A percentile compares a stretch with the other conserved stretches of the same genome.
These are phyloP conservation scores for Mortierella hygrophila DNA, from an alignment of 192 early-diverging fungal genomes.

Conservation along the genomic window DNA sequence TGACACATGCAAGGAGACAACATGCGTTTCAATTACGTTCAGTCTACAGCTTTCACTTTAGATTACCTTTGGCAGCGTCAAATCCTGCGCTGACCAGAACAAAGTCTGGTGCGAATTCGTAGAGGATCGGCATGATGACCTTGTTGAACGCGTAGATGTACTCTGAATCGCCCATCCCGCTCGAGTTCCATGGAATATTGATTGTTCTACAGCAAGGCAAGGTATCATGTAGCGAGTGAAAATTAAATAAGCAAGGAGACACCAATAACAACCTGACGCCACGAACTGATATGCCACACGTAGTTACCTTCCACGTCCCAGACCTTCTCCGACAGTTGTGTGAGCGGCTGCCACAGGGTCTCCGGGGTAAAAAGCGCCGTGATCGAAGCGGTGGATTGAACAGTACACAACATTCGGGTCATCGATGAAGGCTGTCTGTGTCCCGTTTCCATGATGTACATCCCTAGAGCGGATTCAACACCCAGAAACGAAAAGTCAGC, in stretches of 20 bases:
- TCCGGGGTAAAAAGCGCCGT: conserved; percentile 83
- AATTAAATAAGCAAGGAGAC: not conserved
- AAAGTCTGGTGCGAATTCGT: conserved; percentile 87
- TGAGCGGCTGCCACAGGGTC: conserved; percentile 66
- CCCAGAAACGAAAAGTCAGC: not conserved
- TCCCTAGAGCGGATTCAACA: conserved; percentile 65
- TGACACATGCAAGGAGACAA: not conserved
- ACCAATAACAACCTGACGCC: not conserved
- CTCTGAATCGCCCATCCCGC: conserved; percentile 85
- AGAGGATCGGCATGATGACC: conserved; percentile 85
- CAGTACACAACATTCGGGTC: conserved; percentile 86
- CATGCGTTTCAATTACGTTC: not conserved
- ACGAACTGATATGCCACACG: not conserved
- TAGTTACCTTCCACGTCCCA: conserved; percentile 71
- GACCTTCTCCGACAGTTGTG: conserved; percentile 65
- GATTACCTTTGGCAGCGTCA: conserved; percentile 79
- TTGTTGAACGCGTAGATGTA: conserved; percentile 88
- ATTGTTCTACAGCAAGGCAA: conserved; percentile 68
- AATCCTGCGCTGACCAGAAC: conserved; percentile 93
- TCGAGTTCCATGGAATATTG: conserved; percentile 86
- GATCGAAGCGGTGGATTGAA: conserved; percentile 89
- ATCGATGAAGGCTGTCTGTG: conserved; percentile 82
- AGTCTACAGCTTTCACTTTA: not conserved
- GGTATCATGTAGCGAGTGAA: not conserved
- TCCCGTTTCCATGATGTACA: conserved; percentile 97